These are phyloP conservation scores for Teunomyces pallodes DNA, from an alignment of 805 yeast genomes.

Conservation along the genomic window DNA sequence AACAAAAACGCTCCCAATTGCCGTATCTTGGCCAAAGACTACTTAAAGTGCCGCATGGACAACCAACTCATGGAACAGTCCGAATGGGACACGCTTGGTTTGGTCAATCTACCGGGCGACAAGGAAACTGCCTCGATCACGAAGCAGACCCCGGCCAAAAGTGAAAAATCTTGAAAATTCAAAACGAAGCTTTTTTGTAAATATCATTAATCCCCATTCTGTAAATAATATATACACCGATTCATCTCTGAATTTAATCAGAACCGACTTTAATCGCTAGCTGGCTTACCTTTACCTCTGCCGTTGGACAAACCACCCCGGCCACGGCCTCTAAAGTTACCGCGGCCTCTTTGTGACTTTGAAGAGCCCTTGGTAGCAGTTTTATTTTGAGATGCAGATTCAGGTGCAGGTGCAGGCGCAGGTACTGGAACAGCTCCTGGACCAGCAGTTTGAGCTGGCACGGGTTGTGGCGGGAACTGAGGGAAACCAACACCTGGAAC, in stretches of 20 bases:
- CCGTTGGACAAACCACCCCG: constrained; percentile 4
- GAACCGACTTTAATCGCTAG: not conserved
- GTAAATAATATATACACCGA: constrained; percentile 1
- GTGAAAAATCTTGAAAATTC: not conserved
- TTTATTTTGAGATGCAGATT: no score
- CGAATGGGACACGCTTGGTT: constrained; percentile 44
- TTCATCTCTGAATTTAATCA: no score
- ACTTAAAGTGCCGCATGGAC: constrained; percentile 87
- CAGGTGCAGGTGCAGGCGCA: not conserved
- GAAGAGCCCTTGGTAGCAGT: not conserved
- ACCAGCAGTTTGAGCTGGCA: not conserved
- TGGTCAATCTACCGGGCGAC: constrained; percentile 41
- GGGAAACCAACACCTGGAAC: constrained; percentile 1
- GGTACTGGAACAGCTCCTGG: not conserved
- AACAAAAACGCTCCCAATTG: constrained; percentile 93
- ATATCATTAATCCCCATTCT: not conserved
- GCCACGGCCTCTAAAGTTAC: constrained; percentile 3
- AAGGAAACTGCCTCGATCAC: constrained; percentile 2
- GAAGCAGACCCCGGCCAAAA: constrained; percentile 1
- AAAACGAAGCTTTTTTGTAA: not conserved
- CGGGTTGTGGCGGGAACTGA: constrained; percentile 7
- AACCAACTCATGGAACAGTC: constrained; percentile 46
- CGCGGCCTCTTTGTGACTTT: constrained; percentile 1
- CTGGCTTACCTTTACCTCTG: constrained; percentile 1
- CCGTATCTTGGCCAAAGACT: constrained; percentile 75